Conservation (phyloP, 2,329 filamentous ascomycete genomes). For the Sporothrix sp. region DNA sequence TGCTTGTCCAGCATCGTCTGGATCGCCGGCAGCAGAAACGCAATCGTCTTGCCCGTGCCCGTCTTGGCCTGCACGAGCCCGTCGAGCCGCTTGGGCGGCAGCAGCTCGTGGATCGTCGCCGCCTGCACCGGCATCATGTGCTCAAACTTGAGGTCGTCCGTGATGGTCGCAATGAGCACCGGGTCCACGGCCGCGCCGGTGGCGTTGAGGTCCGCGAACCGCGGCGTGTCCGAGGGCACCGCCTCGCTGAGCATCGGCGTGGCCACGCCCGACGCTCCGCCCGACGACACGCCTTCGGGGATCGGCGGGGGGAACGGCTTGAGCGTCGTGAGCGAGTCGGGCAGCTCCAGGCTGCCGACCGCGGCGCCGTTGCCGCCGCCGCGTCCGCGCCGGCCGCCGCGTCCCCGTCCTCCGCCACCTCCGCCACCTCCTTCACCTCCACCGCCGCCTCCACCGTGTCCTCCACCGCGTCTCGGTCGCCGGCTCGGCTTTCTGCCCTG, state of each 20-base stretch:
- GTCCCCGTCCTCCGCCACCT: not conserved
- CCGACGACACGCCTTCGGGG: not conserved
- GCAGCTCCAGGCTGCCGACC: no score
- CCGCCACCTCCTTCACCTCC: not conserved
- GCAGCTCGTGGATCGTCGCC: conserved; percentile 38
- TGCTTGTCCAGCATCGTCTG: conserved; percentile 55
- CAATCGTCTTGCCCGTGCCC: conserved; percentile 78
- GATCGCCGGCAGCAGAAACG: conserved; percentile 74
- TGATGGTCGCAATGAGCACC: conserved; percentile 37
- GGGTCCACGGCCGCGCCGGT: conserved; percentile 34
- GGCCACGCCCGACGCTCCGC: conserved; percentile 12
- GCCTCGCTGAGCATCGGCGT: conserved; percentile 28
- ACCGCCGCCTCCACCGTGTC: not conserved
- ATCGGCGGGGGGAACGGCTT: not conserved
- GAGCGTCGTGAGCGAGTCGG: not conserved
- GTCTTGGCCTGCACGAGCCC: conserved; percentile 75
- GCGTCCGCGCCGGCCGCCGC: not conserved
- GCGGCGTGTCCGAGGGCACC: conserved; percentile 35
- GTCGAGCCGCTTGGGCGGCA: conserved; percentile 36
- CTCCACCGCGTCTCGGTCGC: no score
- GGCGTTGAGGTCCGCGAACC: conserved; percentile 36
- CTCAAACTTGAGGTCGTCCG: conserved; percentile 38
- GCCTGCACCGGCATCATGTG: conserved; percentile 48
- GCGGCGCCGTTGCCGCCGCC: not conserved
- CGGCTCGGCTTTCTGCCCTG: conserved; percentile 1